These are phyloP conservation scores for Dendrobium catenatum DNA, from an alignment of 106 monocot genomes.

Conservation along the genomic window DNA sequence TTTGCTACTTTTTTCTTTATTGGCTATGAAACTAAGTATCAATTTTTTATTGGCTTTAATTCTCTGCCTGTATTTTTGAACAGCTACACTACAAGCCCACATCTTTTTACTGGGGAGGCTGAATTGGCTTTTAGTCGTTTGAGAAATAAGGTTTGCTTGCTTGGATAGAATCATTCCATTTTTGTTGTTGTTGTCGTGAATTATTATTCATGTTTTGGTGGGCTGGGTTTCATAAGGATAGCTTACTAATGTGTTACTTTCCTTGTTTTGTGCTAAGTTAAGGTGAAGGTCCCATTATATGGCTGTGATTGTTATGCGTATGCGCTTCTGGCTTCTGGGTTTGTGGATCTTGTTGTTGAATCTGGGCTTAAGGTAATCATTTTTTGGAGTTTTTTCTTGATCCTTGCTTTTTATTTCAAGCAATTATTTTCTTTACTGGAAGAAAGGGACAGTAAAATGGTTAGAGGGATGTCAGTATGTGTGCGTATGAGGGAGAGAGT, in stretches of 20 bases:
- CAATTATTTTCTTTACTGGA: not conserved
- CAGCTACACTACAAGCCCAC: constrained; percentile 98
- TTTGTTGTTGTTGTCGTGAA: not conserved
- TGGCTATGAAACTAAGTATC: not conserved
- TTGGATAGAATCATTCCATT: not conserved
- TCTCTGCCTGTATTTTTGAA: not conserved
- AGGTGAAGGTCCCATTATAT: constrained; percentile 97
- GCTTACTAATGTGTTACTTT: not conserved
- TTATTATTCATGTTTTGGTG: not conserved
- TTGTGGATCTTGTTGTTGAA: constrained; percentile 96
- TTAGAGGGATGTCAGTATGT: not conserved
- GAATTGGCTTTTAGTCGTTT: constrained; percentile 75
- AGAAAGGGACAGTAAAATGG: too few relatives aligned
- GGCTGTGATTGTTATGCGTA: constrained; percentile 99
- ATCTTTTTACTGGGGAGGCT: constrained; percentile 78
- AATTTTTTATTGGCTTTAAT: not conserved
- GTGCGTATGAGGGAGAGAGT: not conserved
- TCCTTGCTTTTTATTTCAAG: not conserved
- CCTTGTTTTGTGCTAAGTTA: not conserved
- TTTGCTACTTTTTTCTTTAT: not conserved
- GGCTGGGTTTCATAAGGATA: not conserved
- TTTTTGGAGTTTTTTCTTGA: not conserved
- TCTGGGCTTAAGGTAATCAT: constrained; percentile 78
- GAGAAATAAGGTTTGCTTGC: constrained; percentile 64
- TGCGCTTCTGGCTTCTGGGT: constrained; percentile 90